A percentile compares a stretch with the other conserved stretches of the same genome.
Conservation (phyloP, 176 grass and related monocot genomes). For the Thinopyrum elongatum region DNA sequence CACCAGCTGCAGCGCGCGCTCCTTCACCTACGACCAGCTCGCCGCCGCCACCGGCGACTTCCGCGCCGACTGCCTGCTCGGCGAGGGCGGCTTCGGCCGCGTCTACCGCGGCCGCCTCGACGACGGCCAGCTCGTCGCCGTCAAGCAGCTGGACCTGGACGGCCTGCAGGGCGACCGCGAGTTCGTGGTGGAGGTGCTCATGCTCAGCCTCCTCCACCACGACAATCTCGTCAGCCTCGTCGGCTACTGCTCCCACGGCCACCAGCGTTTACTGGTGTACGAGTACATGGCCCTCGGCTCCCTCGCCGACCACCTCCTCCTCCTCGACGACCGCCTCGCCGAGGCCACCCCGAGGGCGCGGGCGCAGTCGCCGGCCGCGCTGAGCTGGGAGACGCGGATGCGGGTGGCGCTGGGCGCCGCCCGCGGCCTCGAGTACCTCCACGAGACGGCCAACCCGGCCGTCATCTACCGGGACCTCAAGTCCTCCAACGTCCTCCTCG, state of each 20-base stretch:
- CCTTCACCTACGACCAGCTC: constrained; percentile 33
- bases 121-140: constrained; percentile 15
- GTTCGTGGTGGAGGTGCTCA: constrained; percentile 38
- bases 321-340: neutral
- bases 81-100: constrained; percentile 41
- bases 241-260: constrained; percentile 37
- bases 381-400: constrained; percentile 19
- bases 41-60: constrained; percentile 27
- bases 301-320: constrained; percentile 17
- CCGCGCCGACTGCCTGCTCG: constrained; percentile 28
- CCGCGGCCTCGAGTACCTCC: neutral
- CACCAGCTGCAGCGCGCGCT: constrained; percentile 2
- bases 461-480: constrained; percentile 24
- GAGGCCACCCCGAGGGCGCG: neutral
- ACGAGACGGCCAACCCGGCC: constrained; percentile 12
- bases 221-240: constrained; percentile 38
- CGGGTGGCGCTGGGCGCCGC: constrained; percentile 1
- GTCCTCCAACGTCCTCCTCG: constrained; percentile 11
- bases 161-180: constrained; percentile 36
- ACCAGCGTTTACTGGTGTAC: neutral
- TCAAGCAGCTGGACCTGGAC: constrained; percentile 38
- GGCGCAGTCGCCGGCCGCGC: neutral
- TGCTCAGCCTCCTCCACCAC: constrained; percentile 42
- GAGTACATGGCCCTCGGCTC: constrained; percentile 12
- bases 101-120: constrained; percentile 28